These are phyloP conservation scores for Cyanodermella asteris DNA, from an alignment of 2,329 filamentous ascomycete species.

Conservation along the genomic window DNA sequence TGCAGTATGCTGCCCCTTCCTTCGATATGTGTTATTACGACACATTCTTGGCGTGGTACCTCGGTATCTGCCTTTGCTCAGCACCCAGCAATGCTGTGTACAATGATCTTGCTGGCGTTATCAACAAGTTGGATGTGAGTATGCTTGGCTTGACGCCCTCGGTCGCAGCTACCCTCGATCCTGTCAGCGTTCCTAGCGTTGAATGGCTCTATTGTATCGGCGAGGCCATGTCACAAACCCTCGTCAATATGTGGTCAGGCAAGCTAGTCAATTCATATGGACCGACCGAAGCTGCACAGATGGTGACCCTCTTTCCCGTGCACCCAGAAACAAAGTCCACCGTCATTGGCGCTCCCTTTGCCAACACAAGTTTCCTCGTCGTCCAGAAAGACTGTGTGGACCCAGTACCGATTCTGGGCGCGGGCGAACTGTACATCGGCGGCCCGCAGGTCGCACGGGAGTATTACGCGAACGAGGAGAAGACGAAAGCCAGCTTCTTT, in stretches of 20 bases:
- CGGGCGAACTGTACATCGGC: conserved; percentile 17
- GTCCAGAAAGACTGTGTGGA: conserved; percentile 4
- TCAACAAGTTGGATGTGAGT: conserved; percentile 9
- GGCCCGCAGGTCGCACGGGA: conserved; percentile 16
- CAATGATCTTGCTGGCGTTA: conserved; percentile 6
- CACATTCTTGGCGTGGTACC: conserved; percentile 7
- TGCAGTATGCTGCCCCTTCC: conserved; percentile 8
- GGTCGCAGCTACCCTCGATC: conserved; percentile 8
- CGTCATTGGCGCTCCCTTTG: conserved; percentile 4
- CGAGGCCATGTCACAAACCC: conserved; percentile 8
- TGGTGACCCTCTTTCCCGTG: conserved; percentile 3
- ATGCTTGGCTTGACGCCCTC: conserved; percentile 11
- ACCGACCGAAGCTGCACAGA: conserved; percentile 7
- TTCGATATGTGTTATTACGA: conserved; percentile 9
- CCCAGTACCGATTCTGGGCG: conserved; percentile 12
- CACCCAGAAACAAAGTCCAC: conserved; percentile 2
- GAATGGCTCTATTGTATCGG: conserved; percentile 10
- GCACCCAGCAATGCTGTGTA: conserved; percentile 7
- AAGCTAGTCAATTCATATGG: conserved; percentile 9
- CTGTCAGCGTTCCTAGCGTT: conserved; percentile 8
- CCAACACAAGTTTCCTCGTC: conserved; percentile 4
- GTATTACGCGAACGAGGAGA: conserved; percentile 10
- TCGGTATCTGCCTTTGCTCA: conserved; percentile 10
- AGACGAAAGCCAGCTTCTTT: conserved; percentile 5
- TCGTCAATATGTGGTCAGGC: conserved; percentile 8